Base-by-base conservation (phyloP, 495 filamentous ascomycete genomes). In the Cairneyella variabilis region DNA sequence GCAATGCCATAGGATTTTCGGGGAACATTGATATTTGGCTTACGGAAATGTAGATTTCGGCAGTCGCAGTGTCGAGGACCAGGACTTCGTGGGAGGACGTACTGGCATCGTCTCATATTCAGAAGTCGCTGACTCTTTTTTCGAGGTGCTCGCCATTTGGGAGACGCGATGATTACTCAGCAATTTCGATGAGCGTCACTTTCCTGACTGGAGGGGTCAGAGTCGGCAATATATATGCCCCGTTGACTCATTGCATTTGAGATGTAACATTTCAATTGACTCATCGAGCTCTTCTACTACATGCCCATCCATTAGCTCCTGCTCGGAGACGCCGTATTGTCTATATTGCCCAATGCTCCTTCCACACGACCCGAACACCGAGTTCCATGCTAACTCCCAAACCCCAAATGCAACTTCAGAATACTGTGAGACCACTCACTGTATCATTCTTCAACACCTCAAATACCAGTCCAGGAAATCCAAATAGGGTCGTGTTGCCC, bases 381-480 rank as follows among this genome's bases (percentile, higher is more conserved):
- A 16, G 47, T 20, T 20, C 51, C 39, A 44, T 52, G 39, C 39
- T 25, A 28, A 42, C 61, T 49, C 26, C 26, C 37, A 22, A 34
- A 32, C 17, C 23, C 34, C 25, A 26, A 43, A 53, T 48, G 26
- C 41, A 48, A 52, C 14, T 14, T 58, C 48, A 93, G 69, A 88
- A 96, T 9, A 96, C 82, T n/a, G 91, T 97, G 59, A 97, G 71
- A 27, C 85, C 86, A 65, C 89, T 92, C 27, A 98, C 90, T 37
- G 83, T 84, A 3, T 86, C 90, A 64, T 93, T 96, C 83, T 88
- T 93, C 69, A 97, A 68, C 10, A 98, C 92, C 71, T 98, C 93
- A 71, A 97, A 97, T 17, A 96, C 76, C 62, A 96, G 71, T 2
- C 93, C 93, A 1, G 92, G 93, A 64, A 95, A 97, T 10, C 91